Percentiles rank a stretch among this genome's conserved stretches.
Conservation (phyloP, 805 yeast species). For the Pichia insulana region DNA sequence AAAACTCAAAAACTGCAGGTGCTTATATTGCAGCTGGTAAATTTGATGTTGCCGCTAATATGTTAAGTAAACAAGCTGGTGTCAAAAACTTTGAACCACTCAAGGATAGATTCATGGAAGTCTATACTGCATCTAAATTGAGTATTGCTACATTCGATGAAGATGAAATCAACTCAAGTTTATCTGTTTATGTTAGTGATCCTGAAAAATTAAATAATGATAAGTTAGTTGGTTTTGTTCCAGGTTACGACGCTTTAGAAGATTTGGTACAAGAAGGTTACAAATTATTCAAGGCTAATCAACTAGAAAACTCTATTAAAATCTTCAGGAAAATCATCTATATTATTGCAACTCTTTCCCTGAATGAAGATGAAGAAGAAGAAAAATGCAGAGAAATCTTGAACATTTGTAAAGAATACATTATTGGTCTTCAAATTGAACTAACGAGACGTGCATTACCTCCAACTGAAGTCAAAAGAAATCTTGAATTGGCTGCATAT, state of each 20-base stretch:
- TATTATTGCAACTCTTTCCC: conserved; percentile 62
- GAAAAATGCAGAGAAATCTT: conserved; percentile 64
- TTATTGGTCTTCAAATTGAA: conserved; percentile 87
- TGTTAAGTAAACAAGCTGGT: conserved; percentile 84
- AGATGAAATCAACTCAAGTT: conserved; percentile 50
- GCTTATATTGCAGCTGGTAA: conserved; percentile 94
- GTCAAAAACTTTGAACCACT: conserved; percentile 81
- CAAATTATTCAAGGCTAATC: conserved; percentile 74
- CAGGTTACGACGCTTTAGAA: conserved; percentile 64
- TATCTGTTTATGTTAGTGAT: conserved; percentile 59
- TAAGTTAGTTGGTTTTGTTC: conserved; percentile 56
- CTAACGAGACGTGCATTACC: conserved; percentile 77
- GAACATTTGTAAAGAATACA: conserved; percentile 76
- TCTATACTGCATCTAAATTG: conserved; percentile 72
- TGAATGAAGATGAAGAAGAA: conserved; percentile 66
- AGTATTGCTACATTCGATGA: conserved; percentile 59
- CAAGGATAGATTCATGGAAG: conserved; percentile 71
- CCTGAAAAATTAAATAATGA: conserved; percentile 46
- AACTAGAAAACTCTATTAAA: conserved; percentile 71
- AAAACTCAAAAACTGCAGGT: conserved; percentile 84
- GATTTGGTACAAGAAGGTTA: conserved; percentile 63
- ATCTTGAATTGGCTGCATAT: conserved; percentile 90
- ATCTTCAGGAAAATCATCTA: conserved; percentile 75
- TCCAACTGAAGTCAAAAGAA: conserved; percentile 65
- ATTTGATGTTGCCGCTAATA: conserved; percentile 90